phyloP scores from a whole-genome alignment of 768 basidiomycete species.

The Mycena chlorophos region DNA sequence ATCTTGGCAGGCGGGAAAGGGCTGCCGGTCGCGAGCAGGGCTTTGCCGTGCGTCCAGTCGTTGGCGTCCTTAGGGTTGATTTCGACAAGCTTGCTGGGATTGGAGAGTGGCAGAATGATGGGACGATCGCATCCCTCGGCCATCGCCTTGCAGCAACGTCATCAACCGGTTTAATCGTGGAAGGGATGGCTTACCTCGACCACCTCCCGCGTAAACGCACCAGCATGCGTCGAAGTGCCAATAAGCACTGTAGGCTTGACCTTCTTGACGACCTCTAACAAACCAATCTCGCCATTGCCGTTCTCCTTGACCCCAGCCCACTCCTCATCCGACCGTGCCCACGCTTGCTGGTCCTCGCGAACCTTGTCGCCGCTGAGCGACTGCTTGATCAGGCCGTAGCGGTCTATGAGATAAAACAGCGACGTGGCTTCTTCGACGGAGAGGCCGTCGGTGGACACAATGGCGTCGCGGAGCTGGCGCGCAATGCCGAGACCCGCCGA shows the following conservation, averaged over 20 bases:
- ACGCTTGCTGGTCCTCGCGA: slow-evolving; percentile 51
- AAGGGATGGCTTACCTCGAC: slow-evolving; percentile 28
- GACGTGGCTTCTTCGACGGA: slow-evolving; percentile 58
- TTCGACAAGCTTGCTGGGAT: slow-evolving; percentile 77
- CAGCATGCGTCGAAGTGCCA: slow-evolving; percentile 77
- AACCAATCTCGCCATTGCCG: slow-evolving; percentile 42
- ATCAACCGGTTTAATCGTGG: neutral
- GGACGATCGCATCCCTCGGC: slow-evolving; percentile 67
- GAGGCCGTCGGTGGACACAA: slow-evolving; percentile 55
- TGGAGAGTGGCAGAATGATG: slow-evolving; percentile 82
- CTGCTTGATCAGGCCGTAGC: slow-evolving; percentile 58
- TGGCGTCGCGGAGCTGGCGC: slow-evolving; percentile 74
- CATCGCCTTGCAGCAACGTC: slow-evolving; percentile 48
- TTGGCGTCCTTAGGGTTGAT: slow-evolving; percentile 69
- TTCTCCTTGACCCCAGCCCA: slow-evolving; percentile 45
- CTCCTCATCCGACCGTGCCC: slow-evolving; percentile 56
- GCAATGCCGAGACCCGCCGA: slow-evolving; percentile 79
- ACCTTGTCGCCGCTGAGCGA: slow-evolving; percentile 44
- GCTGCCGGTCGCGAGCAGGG: slow-evolving; percentile 80
- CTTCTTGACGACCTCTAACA: slow-evolving; percentile 70
- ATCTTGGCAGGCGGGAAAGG: slow-evolving; percentile 77
- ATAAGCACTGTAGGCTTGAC: slow-evolving; percentile 82
- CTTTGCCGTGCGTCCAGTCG: slow-evolving; percentile 78
- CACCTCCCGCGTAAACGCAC: slow-evolving; percentile 77
- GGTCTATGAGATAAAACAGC: slow-evolving; percentile 75